Evolutionary conservation across 345 rosid genomes (phyloP).

Genomic region (Physaria fendleri): DNA sequence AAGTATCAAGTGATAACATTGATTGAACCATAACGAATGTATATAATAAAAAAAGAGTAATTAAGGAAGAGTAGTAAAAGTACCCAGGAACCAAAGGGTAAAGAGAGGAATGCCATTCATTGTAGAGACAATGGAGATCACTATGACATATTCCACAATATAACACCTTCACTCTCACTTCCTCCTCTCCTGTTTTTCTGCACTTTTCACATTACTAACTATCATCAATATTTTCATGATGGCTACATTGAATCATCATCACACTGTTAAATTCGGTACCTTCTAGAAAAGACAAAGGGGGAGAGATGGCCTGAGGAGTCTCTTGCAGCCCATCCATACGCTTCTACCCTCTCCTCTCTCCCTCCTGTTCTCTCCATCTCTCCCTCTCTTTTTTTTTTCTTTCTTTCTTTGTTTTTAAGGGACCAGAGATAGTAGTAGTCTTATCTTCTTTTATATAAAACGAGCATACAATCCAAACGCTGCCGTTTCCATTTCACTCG

Average conservation of each 20-base stretch:
- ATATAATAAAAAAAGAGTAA: too few relatives aligned
- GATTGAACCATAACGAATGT: too few relatives aligned
- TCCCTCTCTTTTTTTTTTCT: neutral
- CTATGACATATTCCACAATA: conserved; percentile 73
- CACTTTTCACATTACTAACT: neutral
- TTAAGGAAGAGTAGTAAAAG: too few relatives aligned
- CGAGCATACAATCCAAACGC: too few relatives aligned
- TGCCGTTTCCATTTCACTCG: too few relatives aligned
- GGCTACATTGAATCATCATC: neutral
- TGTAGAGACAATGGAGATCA: conserved; percentile 44
- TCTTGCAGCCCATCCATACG: conserved; percentile 59
- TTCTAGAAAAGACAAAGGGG: conserved; percentile 54
- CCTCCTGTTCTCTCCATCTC: conserved; percentile 20
- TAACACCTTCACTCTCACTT: conserved; percentile 51
- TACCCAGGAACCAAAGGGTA: conserved; percentile 79
- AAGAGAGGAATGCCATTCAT: conserved; percentile 43
- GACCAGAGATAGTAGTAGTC: too few relatives aligned
- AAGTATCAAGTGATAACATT: too few relatives aligned
- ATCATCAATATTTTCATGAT: neutral
- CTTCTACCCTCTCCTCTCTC: conserved; percentile 12
- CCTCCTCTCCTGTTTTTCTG: conserved; percentile 55
- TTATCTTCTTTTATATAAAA: too few relatives aligned
- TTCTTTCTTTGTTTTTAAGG: neutral
- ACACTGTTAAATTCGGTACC: conserved; percentile 29
- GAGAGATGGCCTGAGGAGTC: conserved; percentile 55